phyloP scores from a whole-genome alignment of 768 basidiomycete species.

The Lactifluus rugatus region DNA sequence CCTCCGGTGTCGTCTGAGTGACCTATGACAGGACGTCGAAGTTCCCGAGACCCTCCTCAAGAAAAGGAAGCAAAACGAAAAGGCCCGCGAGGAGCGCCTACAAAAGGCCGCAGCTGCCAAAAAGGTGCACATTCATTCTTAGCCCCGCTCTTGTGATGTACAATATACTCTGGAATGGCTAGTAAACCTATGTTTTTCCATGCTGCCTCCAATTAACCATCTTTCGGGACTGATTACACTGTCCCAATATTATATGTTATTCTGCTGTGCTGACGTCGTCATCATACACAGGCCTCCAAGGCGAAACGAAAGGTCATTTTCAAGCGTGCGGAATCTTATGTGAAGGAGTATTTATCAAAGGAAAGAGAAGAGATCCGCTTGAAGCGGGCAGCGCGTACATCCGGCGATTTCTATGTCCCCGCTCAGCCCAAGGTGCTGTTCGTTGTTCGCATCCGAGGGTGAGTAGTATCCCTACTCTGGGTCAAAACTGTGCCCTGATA shows the following conservation, averaged over 20 bases:
- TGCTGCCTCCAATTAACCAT: slow-evolving; percentile 89
- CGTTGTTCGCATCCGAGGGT: slow-evolving; percentile 95
- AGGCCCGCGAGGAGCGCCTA: slow-evolving; percentile 88
- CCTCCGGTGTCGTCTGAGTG: slow-evolving; percentile 7
- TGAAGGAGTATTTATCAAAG: slow-evolving; percentile 88
- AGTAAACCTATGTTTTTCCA: slow-evolving; percentile 44
- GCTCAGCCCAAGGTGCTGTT: slow-evolving; percentile 97
- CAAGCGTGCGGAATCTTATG: slow-evolving; percentile 97
- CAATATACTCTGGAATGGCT: slow-evolving; percentile 68
- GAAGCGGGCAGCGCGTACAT: slow-evolving; percentile 82
- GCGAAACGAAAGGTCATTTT: slow-evolving; percentile 96
- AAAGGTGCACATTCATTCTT: slow-evolving; percentile 52
- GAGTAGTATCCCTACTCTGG: slow-evolving; percentile 27
- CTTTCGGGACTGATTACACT: slow-evolving; percentile 76
- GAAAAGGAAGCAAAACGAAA: slow-evolving; percentile 97
- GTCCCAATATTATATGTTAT: slow-evolving; percentile 17
- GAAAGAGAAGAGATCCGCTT: slow-evolving; percentile 96
- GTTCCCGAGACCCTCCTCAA: slow-evolving; percentile 99
- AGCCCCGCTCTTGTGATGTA: slow-evolving; percentile 57
- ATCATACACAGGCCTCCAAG: slow-evolving; percentile 56
- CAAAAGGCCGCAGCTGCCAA: slow-evolving; percentile 74
- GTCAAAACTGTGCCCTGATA: slow-evolving; percentile 14
- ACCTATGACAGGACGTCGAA: slow-evolving; percentile 64
- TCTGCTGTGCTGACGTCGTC: slow-evolving; percentile 15
- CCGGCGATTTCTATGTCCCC: slow-evolving; percentile 96